Evolutionary conservation across 2,329 filamentous ascomycete species (phyloP), one percentile per base, ranked within the genome.

Genomic region (Exophiala lecanii-corni): DNA sequence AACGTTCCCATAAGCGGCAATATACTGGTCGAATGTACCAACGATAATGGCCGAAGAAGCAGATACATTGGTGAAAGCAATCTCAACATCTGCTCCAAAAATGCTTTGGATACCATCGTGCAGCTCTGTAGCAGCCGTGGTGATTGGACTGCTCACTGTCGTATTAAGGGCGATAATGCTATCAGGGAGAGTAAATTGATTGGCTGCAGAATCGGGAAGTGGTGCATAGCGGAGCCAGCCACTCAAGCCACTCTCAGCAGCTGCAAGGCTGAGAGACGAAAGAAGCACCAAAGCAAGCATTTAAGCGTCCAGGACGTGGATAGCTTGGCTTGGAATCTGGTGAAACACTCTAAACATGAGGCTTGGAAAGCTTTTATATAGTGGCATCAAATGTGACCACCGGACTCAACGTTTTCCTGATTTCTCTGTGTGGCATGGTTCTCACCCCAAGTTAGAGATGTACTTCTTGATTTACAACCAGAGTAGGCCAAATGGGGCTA

Each of bases 191-290:
- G 49, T 51, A 26, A 62, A 63, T 28, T 62, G 61, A 36, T 68
- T 64, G 37, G 54, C 57, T 9, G 60, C 55, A 18, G 65, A 60
- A 39, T 62, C 49, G 4, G 70, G 62, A 10, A 81, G 56, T 6
- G 71, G 68, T 21, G 79, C 79, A 58, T 84, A 84, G 36, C 81
- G 73, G 42, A 84, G 61, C 81, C 81, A 85, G 36, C 68, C 81
- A 43, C 73, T 65, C 17, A 79, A 62, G 9, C 81, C 81, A 55
- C 76, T 73, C 55, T 85, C 81, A 28, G 78, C 79, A 19, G 36
- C 38, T 15, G 30, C 45, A 15, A 49, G 17, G 39, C 49, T 34
- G 17, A 41, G 21, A 10, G 25, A 19, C 9, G 25, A 31, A 15
- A 51, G 39, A 9, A 49, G n/a, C 17, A 45, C n/a, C n/a, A 5